Evolutionary conservation across 768 basidiomycete species (phyloP).

Genomic region (Pisolithus tinctorius): DNA sequence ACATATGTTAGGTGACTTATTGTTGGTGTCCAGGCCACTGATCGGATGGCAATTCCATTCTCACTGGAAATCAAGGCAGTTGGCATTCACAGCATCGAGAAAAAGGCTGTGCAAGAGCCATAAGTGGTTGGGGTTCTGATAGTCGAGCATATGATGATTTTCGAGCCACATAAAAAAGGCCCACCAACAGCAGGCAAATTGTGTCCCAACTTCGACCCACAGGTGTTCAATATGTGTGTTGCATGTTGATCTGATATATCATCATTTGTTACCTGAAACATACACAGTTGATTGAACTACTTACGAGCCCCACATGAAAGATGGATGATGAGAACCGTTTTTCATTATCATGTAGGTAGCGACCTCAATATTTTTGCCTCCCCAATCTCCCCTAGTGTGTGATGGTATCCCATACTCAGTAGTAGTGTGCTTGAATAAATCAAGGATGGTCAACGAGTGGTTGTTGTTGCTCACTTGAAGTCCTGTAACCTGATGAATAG

Average conservation of each 20-base stretch:
- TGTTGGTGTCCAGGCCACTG: slow-evolving; percentile 1
- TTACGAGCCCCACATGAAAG: slow-evolving; percentile 35
- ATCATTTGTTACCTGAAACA: neutral
- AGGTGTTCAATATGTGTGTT: slow-evolving; percentile 23
- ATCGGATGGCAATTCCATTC: slow-evolving; percentile 3
- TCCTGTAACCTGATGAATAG: too few species aligned
- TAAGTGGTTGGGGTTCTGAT: slow-evolving; percentile 9
- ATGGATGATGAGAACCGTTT: slow-evolving; percentile 15
- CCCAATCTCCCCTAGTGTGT: slow-evolving; percentile 32
- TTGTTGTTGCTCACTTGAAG: too few species aligned
- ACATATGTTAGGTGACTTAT: slow-evolving; percentile 7
- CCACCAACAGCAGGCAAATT: slow-evolving; percentile 22
- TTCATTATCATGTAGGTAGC: slow-evolving; percentile 16
- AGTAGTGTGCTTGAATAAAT: slow-evolving; percentile 6
- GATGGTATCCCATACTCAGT: slow-evolving; percentile 24
- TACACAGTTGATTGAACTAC: neutral
- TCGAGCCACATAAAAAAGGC: slow-evolving; percentile 22
- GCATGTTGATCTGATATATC: slow-evolving; percentile 10
- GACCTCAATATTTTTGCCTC: slow-evolving; percentile 31
- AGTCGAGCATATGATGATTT: slow-evolving; percentile 15
- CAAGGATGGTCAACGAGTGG: too few species aligned
- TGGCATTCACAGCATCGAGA: neutral
- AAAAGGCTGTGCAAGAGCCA: slow-evolving; percentile 5
- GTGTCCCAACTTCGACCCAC: slow-evolving; percentile 23
- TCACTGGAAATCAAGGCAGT: neutral